Evolutionary conservation across 305 asterid species (phyloP).

Genomic region (Fraxinus sp.): DNA sequence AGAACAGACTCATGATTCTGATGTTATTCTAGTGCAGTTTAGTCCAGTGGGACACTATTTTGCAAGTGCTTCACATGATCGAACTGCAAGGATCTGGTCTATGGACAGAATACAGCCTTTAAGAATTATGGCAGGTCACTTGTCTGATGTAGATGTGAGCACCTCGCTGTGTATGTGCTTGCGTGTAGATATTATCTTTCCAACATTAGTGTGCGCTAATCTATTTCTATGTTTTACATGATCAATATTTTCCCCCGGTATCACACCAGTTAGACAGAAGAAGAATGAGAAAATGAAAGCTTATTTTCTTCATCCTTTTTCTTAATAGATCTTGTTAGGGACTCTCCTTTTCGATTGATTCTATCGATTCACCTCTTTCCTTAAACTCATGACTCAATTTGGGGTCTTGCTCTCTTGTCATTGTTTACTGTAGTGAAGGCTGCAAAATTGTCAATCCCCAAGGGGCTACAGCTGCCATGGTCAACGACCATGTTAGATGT

Average conservation of each 20-base stretch:
- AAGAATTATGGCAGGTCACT: constrained; percentile 96
- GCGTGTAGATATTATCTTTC: neutral
- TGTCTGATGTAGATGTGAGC: constrained; percentile 97
- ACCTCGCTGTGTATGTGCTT: neutral
- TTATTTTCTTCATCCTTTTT: neutral
- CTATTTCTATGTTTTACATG: neutral
- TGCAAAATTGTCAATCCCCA: neutral
- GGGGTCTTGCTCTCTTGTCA: neutral
- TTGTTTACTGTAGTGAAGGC: neutral
- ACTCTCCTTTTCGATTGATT: neutral
- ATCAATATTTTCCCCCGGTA: neutral
- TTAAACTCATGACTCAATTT: neutral
- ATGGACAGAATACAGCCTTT: constrained; percentile 87
- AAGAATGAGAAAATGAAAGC: neutral
- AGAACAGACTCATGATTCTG: constrained; percentile 20
- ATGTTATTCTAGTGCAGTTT: constrained; percentile 59
- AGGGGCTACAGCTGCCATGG: neutral
- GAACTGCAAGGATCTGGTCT: constrained; percentile 96
- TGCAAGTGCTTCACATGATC: constrained; percentile 97
- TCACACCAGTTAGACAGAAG: neutral
- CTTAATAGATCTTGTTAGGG: neutral
- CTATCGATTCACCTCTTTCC: neutral
- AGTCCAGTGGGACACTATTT: constrained; percentile 95
- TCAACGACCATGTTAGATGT: neutral
- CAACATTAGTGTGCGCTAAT: neutral